Base-by-base conservation (phyloP, 2,329 filamentous ascomycete species). In the Trichophyton simii region DNA sequence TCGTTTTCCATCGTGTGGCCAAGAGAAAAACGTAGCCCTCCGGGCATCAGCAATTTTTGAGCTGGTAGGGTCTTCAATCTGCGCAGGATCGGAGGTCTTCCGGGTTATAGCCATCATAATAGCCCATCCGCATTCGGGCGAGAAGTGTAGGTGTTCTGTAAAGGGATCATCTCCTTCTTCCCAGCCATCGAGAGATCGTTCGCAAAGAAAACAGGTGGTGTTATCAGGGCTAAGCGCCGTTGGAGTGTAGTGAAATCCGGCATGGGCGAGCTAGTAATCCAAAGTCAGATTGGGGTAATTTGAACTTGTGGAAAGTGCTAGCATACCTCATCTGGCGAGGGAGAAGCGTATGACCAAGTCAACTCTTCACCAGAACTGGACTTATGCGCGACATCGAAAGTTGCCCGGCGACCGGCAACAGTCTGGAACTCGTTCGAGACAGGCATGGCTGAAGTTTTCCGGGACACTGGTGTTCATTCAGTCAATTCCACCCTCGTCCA, bases 231-330 rank as follows among this genome's bases (percentile, higher is more conserved):
- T 88, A 55, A 83, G 81, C 59, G 83, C 79, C 13, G 83, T 84
- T 1, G 94, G 92, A 63, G 86, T 83, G 76, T 89, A 97, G 76
- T 87, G 94, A 77, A 99, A 96, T 42, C 94, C 94, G 61, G 94
- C 92, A 70, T 83, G 85, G 3, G 94, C 92, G 68, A 99, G 86
- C 88, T 96, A 71, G 41, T 44, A 6, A 15, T 44, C 4, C 6
- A 20, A 58, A 67, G 62, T 50, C 9, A 62, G 36, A 36, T 44
- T 62, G 57, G 48, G 31, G 34, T n/a, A 44, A 28, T 34, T n/a
- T 13, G 28, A 31, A 34, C 13, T 54, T 5, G 54, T n/a, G 13
- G 69, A 31, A 50, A 72, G 70, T 28, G n/a, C 13, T 20, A 4
- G 70, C 55, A 76, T 67, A 89, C 87, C 66, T 87, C 82, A 66